Evolutionary conservation across 306 rosid genomes (phyloP), one percentile per base, ranked within the genome.

Genomic region (Trifolium fragiferum): DNA sequence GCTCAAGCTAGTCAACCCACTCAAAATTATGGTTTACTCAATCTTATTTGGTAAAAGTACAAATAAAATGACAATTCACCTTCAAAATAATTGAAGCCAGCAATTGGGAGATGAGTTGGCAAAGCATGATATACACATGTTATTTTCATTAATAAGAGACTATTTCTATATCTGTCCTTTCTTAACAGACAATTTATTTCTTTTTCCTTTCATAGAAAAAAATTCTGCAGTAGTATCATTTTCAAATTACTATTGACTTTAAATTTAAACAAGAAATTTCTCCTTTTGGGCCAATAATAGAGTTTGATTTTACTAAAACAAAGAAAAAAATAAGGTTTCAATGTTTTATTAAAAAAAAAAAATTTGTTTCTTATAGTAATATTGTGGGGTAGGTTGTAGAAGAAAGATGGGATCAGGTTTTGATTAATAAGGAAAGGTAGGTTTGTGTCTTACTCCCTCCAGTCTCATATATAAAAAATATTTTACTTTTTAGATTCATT

Each of bases 281-380:
- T 72, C 51, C 51, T 51, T 80, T 55, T 50, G 16, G 77, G 76
- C 0, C 0, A 3, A 37, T 47, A 3, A 37, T 47, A 47, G 72
- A 40, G 27, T 79, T 19, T 35, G 0, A 32, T 77, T 88, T 78
- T 85, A 61, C 94, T 84, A 82, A 81, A 89, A 85, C 84, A 80
- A 85, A 88, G 88, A 70, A 87, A 89, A 59, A 11, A 21, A 78
- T 73, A 68, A 69, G 68, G 84, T 70, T 77, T 72, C 18, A 33
- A 62, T 68, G 51, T 82, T 62, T 43, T 78, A 73, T 32, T 68
- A 72, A 10, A 5, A 43, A 23, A 23, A 32, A 27, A 16, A 32
- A 41, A n/a, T 43, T 74, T 30, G 60, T 74, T 82, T 62, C 82
- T 73, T 74, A n/a, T n/a, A n/a, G n/a, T n/a, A 61, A 53, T 16